Base-by-base conservation (phyloP, 805 yeast genomes). In the Torulaspora quercuum region DNA sequence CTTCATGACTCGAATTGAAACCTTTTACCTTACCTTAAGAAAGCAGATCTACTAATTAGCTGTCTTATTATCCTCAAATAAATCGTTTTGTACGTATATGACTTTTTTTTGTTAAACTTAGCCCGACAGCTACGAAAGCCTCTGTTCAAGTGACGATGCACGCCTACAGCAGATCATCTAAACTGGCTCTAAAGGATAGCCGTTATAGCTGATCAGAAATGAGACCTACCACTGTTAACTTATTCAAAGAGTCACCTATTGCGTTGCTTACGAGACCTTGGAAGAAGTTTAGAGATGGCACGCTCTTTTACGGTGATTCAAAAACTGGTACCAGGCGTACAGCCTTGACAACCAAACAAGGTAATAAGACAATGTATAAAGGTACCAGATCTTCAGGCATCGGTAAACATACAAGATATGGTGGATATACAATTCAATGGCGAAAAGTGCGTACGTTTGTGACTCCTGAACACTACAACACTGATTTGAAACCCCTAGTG, bases 321-420 rank as follows among this genome's bases (percentile, higher is more conserved):
- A 88, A 84, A 56, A 58, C 80, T 6, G 97, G 97, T 38, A 79
- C 86, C 47, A 86, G 82, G 61, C 80, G 96, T 68, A 73, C 75
- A 57, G 75, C 95, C 4, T 68, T 90, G 51, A 82, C 95, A 14
- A 82, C 96, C 14, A 92, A 92, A 55, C 87, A 86, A 59, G 97
- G 98, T 54, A 90, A 92, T 65, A 88, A 89, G 68, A 81, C 84
- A 52, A 84, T 72, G 66, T 92, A 92, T 68, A 92, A 92, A 63
- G 99, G 99, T 69, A 92, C 97, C 14, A 76, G 97, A 41, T 85
- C 98, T 4, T 75, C 95, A 3, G 97, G 97, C 61, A 77, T 87
- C 45, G 99, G 99, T 59, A 71, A 69, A 35, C 77, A 81, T 56
- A 82, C 92, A 36, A 68, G 71, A 22, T 72, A 70, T 43, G 97